Conservation (phyloP, 345 rosid genomes). For the Brassica cretica region DNA sequence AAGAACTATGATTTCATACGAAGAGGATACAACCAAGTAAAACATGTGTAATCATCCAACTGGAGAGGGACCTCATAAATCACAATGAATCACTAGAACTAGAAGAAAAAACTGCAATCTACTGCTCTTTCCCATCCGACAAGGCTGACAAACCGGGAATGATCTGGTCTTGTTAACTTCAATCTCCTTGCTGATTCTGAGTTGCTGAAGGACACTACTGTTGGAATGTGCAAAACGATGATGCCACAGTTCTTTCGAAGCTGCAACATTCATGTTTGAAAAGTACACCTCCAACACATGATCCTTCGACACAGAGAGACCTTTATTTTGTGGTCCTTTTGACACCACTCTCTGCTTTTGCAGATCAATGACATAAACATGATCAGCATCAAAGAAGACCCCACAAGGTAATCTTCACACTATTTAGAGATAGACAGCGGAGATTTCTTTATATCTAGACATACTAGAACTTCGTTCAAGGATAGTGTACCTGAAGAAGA, state of each 20-base stretch:
- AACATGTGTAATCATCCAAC: too few species aligned
- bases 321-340: not conserved
- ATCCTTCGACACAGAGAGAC: not conserved
- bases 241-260: not conserved
- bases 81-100: not conserved
- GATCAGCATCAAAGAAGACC: not conserved
- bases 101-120: not conserved
- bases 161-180: not conserved
- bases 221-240: not conserved
- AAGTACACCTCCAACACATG: not conserved
- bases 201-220: not conserved
- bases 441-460: not conserved
- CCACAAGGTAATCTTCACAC: not conserved
- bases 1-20: too few species aligned
- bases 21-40: too few species aligned
- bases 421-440: not conserved
- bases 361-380: not conserved
- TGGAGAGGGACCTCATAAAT: too few species aligned
- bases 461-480: not conserved
- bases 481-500: not conserved
- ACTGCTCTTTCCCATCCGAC: not conserved
- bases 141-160: not conserved
- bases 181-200: not conserved
- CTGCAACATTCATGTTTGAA: not conserved
- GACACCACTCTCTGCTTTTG: not conserved